Base-by-base conservation (phyloP, 352 stramenopile species). In the Pythium rhizo-oryzae region DNA sequence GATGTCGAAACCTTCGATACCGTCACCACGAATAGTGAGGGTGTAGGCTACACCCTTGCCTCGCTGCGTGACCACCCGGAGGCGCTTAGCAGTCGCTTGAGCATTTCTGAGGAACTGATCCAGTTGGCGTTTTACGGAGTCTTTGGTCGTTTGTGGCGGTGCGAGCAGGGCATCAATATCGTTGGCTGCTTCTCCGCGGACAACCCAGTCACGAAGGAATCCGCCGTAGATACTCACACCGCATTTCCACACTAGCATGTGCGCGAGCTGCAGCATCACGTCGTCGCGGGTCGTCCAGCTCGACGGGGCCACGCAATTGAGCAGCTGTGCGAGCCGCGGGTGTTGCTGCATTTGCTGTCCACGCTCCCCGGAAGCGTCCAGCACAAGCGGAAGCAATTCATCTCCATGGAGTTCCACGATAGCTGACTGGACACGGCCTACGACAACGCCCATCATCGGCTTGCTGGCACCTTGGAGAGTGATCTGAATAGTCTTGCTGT, bases 151-250 rank as follows among this genome's bases (percentile, higher is more conserved):
- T 3, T 43, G 41, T 6, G 67, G 71, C 16, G 71, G 71, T 8
- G 54, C 7, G 8, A 78, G 13, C 21, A 66, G 49, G 8, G 72
- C 67, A 43, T 78, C 71, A 28, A 78, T 69, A 24, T 78, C 71
- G 24, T 67, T 75, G 12, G 71, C 67, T 0, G 50, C 6, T 39
- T 78, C 67, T 8, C 71, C 71, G n/a, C 61, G 54, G 12, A 78
- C 54, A 33, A 78, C 62, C 71, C 71, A 78, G 52, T 78, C 71
- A 11, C 71, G 71, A 8, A 78, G 8, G 41, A 78, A 78, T 1
- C 71, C 67, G 4, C 61, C 71, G 33, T 75, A 67, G 37, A 75
- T 65, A 19, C 56, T 69, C 2, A 35, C 55, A 19, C 59, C 28
- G 41, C 47, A 59, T 8, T 41, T 23, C 71, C 71, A 77, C 23